Conservation (phyloP, 1,284 basidiomycete species). For the Ceratobasidium sp. region DNA sequence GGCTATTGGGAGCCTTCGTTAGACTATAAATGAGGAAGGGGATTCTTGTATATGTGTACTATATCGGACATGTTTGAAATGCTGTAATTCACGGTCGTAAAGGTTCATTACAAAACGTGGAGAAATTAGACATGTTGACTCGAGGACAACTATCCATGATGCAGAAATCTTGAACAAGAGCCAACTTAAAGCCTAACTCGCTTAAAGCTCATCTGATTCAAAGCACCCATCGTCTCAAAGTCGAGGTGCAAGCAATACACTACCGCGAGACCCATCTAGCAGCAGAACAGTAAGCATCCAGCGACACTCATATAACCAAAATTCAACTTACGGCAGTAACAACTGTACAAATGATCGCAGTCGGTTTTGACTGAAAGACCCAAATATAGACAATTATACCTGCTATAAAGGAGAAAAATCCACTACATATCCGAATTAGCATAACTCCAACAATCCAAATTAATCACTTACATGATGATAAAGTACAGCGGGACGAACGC, state of each 20-base stretch:
- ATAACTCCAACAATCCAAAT: neutral
- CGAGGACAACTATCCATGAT: no score
- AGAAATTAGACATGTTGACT: no score
- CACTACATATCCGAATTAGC: neutral
- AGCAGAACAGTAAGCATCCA: neutral
- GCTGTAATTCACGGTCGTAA: no score
- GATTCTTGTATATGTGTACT: no score
- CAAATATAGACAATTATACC: constrained; percentile 27
- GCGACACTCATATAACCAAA: neutral
- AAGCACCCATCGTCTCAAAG: constrained; percentile 30
- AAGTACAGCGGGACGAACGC: constrained; percentile 11
- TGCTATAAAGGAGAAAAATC: constrained; percentile 10
- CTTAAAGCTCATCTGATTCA: constrained; percentile 30
- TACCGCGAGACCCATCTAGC: constrained; percentile 11
- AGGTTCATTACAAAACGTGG: no score
- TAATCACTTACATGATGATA: constrained; percentile 15
- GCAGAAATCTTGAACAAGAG: no score
- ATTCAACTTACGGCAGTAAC: constrained; percentile 5
- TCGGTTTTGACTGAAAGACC: neutral
- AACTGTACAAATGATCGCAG: constrained; percentile 14
- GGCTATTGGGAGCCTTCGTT: no score
- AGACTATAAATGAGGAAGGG: no score
- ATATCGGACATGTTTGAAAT: no score
- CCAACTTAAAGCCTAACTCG: constrained; percentile 7
- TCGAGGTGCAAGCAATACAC: constrained; percentile 22